These are phyloP conservation scores for Diddensiella caesifluorescens DNA, from an alignment of 805 yeast genomes.

Conservation along the genomic window DNA sequence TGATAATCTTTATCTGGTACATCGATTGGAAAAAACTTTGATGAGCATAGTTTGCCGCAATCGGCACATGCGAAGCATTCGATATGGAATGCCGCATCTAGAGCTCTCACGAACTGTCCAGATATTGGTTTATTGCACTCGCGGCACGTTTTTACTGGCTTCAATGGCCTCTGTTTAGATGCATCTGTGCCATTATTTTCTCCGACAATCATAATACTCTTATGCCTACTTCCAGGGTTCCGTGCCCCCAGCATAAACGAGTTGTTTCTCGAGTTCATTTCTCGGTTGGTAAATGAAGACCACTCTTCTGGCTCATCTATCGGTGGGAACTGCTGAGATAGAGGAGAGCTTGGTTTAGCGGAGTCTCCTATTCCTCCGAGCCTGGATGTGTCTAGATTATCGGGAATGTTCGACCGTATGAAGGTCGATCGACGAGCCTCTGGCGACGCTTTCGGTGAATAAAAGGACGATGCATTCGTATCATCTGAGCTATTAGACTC, in stretches of 20 bases:
- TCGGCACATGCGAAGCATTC: conserved; percentile 83
- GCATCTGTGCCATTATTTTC: neutral
- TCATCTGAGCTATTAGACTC: conserved; percentile 8
- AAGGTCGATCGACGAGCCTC: neutral
- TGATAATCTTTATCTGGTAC: conserved; percentile 29
- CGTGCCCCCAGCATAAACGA: neutral
- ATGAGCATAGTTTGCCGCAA: conserved; percentile 74
- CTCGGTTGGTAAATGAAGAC: conserved; percentile 9
- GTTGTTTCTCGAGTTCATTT: neutral
- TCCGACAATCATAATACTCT: neutral
- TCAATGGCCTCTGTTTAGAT: neutral
- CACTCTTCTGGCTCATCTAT: conserved; percentile 5
- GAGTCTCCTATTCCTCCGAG: conserved; percentile 1
- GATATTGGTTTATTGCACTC: conserved; percentile 49
- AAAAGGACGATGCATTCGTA: neutral
- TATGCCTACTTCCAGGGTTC: neutral
- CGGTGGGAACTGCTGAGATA: conserved; percentile 3
- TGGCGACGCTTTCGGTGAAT: conserved; percentile 8
- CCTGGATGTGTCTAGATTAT: too few species aligned
- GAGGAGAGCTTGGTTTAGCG: neutral
- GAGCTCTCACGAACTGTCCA: conserved; percentile 83
- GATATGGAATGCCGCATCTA: conserved; percentile 73
- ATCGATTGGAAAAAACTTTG: conserved; percentile 84
- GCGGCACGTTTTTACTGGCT: conserved; percentile 37
- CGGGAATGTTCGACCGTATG: neutral